Evolutionary conservation across 352 stramenopile species (phyloP).

Genomic region (Phytophthora melonis): DNA sequence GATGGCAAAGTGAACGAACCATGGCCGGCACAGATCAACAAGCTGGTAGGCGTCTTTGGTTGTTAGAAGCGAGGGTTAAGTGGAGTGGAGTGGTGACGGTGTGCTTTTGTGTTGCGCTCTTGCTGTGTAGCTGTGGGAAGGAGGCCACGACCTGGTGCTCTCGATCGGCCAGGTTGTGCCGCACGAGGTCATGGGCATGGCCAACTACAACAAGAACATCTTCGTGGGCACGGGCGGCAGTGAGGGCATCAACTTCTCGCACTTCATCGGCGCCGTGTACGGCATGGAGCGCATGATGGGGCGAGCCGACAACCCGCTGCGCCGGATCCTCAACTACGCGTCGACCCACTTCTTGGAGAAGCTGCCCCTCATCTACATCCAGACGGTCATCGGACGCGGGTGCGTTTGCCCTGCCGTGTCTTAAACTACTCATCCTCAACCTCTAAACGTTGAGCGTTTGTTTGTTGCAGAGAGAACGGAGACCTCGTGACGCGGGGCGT

Average conservation of each 20-base stretch:
- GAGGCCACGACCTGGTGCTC: constrained; percentile 93
- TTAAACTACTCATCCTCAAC: background rate
- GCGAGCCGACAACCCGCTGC: constrained; percentile 94
- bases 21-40: constrained; percentile 98
- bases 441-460: background rate
- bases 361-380: constrained; percentile 95
- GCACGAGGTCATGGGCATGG: constrained; percentile 98
- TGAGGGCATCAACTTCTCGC: constrained; percentile 97
- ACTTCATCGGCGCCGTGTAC: constrained; percentile 98
- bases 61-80: background rate
- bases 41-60: constrained; percentile 73
- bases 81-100: background rate
- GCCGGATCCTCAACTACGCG: constrained; percentile 96
- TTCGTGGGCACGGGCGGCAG: constrained; percentile 96
- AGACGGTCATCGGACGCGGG: constrained; percentile 94
- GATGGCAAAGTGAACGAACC: constrained; percentile 95
- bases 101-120: constrained; percentile 6
- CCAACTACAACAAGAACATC: constrained; percentile 99
- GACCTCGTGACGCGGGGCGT: constrained; percentile 90
- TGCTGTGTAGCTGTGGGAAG: constrained; percentile 86
- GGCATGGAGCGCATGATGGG: constrained; percentile 99
- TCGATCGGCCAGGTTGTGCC: constrained; percentile 98
- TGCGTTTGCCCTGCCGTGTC: constrained; percentile 16
- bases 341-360: constrained; percentile 92
- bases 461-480: constrained; percentile 48